A percentile compares a stretch with the other conserved stretches of the same genome.
These are phyloP conservation scores for Hypoxylon fragiforme DNA, from an alignment of 495 filamentous ascomycete genomes.

Conservation along the genomic window DNA sequence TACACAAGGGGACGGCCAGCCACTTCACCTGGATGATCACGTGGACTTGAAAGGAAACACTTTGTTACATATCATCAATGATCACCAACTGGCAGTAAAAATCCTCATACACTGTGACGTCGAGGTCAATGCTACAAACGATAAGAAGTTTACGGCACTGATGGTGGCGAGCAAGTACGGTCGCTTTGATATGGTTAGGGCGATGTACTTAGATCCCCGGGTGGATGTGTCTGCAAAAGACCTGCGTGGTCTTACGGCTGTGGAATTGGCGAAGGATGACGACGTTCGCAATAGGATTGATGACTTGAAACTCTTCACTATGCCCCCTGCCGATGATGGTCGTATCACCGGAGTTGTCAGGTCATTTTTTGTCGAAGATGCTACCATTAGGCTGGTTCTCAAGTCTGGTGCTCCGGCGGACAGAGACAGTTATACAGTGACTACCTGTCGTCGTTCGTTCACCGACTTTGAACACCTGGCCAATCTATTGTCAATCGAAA, in stretches of 20 bases:
- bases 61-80: conserved; percentile 87
- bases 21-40: conserved; percentile 89
- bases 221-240: conserved; percentile 87
- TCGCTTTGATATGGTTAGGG: conserved; percentile 86
- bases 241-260: conserved; percentile 85
- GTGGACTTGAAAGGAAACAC: conserved; percentile 93
- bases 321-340: conserved; percentile 69
- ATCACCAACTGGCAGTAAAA: conserved; percentile 71
- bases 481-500: conserved; percentile 84
- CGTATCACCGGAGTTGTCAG: conserved; percentile 91
- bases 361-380: conserved; percentile 98
- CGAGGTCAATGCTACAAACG: conserved; percentile 94
- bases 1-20: conserved; percentile 74
- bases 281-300: conserved; percentile 96
- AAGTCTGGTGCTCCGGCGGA: conserved; percentile 82
- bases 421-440: conserved; percentile 78
- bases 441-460: conserved; percentile 88
- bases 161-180: conserved; percentile 99
- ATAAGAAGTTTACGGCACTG: conserved; percentile 90
- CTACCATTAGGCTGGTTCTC: conserved; percentile 85
- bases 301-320: conserved; percentile 83
- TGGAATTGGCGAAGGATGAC: conserved; percentile 97
- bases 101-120: conserved; percentile 84
- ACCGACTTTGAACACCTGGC: conserved; percentile 90
- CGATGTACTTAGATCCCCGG: conserved; percentile 81